Evolutionary conservation across 768 basidiomycete species (phyloP), one percentile per base, ranked within the genome.

Genomic region (Cyathus striatus): DNA sequence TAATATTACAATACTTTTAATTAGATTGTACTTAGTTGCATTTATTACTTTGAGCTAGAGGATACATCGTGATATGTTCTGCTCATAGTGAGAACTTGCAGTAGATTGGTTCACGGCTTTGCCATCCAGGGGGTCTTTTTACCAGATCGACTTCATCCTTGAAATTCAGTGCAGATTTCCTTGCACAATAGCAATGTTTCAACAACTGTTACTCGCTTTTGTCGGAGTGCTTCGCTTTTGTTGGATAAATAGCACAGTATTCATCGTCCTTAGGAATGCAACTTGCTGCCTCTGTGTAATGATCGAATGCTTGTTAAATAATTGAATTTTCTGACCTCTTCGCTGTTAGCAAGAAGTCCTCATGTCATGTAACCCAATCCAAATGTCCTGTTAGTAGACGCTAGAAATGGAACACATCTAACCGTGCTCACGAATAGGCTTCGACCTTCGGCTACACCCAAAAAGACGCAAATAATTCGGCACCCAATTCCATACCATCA

Each of bases 241-340:
- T 58, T 32, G 65, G 53, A 37, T 50, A 63, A 52, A 54, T 52
- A 3, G 54, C 47, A 39, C 58, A 55, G 20, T 55, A 44, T 53
- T 72, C 66, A 32, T 73, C 70, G 45, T 75, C 72, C n/a, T 56
- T 51, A 13, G 65, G 66, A 38, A 54, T 63, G 24, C 40, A 37
- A 5, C 40, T 49, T 5, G 63, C 64, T 16, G 68, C 63, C 33
- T 60, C 39, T 10, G 56, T 46, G 47, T 70, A 70, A 41, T 52
- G 54, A 22, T 54, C 49, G 18, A 54, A 52, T 10, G 64, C 55
- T 25, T 50, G 39, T n/a, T 33, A 43, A 23, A 54, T n/a, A 58
- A 24, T 61, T 46, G 1, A 42, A 22, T 22, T 36, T 32, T 16
- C 42, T 47, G 22, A 41, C 51, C 27, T 39, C 44, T n/a, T 40